phyloP scores from a whole-genome alignment of 1,284 basidiomycete species.

The Cutaneotrichosporon daszewskae region DNA sequence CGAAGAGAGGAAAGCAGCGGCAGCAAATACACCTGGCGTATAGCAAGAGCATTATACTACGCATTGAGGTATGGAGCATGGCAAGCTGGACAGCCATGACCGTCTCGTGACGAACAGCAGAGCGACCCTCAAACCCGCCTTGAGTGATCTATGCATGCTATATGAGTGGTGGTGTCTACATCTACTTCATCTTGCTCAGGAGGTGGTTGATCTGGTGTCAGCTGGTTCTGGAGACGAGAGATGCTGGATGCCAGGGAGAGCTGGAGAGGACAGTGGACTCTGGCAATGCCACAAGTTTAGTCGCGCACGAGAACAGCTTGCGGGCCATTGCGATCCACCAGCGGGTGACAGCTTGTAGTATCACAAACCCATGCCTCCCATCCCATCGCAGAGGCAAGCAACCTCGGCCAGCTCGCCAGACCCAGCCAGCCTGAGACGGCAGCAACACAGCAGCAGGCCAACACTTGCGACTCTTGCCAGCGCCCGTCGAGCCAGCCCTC shows the following conservation, averaged over 20 bases:
- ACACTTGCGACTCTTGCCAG: not conserved
- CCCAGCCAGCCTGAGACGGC: not conserved
- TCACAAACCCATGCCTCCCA: not conserved
- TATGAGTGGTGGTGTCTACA: not conserved
- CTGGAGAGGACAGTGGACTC: no score
- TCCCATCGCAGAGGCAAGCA: no score
- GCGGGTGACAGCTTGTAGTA: not conserved
- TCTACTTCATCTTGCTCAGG: constrained; percentile 11
- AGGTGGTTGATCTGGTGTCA: constrained; percentile 17
- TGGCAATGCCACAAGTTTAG: not conserved
- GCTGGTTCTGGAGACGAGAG: not conserved
- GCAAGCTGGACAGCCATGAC: no score
- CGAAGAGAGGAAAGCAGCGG: no score
- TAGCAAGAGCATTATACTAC: no score
- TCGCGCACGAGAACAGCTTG: not conserved
- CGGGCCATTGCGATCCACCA: not conserved
- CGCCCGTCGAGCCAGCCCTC: not conserved
- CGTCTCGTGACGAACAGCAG: not conserved
- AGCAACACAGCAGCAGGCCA: not conserved
- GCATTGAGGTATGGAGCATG: no score
- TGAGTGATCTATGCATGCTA: constrained; percentile 1
- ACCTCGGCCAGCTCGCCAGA: not conserved
- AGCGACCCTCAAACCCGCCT: not conserved
- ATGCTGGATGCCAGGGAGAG: no score
- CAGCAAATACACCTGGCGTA: no score